Evolutionary conservation across 2,329 filamentous ascomycete genomes (phyloP).

Genomic region (Talaromyces sp.): DNA sequence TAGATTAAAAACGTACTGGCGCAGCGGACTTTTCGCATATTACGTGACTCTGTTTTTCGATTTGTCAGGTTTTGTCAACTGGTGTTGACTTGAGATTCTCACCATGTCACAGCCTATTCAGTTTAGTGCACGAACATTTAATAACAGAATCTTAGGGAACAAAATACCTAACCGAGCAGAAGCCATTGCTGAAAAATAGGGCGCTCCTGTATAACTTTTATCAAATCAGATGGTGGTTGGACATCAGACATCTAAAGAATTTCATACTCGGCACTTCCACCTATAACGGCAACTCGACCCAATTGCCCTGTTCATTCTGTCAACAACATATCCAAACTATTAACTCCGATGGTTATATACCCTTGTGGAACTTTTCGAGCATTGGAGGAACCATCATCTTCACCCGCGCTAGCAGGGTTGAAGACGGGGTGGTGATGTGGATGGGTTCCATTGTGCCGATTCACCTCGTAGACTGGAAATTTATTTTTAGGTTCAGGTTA

Average conservation of each 20-base stretch:
- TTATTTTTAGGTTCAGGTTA: not conserved
- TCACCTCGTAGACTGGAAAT: too few species aligned
- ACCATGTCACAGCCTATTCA: slow-evolving; percentile 71
- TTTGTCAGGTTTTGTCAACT: not conserved
- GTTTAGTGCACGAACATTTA: slow-evolving; percentile 6
- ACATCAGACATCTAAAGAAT: not conserved
- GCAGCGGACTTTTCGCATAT: slow-evolving; percentile 89
- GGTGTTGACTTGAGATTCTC: slow-evolving; percentile 19
- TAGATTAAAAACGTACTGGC: slow-evolving; percentile 33
- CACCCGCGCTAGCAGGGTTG: slow-evolving; percentile 72
- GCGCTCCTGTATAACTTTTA: slow-evolving; percentile 78
- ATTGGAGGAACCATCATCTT: slow-evolving; percentile 90
- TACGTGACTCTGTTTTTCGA: slow-evolving; percentile 60
- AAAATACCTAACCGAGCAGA: slow-evolving; percentile 72
- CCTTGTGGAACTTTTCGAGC: slow-evolving; percentile 95
- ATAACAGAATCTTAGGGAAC: not conserved
- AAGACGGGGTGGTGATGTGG: slow-evolving; percentile 62
- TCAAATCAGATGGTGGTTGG: not conserved
- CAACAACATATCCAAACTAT: not conserved
- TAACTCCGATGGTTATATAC: slow-evolving; percentile 44
- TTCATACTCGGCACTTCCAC: slow-evolving; percentile 74
- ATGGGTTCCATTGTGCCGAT: slow-evolving; percentile 24
- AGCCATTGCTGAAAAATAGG: slow-evolving; percentile 97
- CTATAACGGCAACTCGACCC: slow-evolving; percentile 87
- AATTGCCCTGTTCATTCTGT: slow-evolving; percentile 64